Evolutionary conservation across 139 green algal species (phyloP).

Genomic region (Choricystis sp.): DNA sequence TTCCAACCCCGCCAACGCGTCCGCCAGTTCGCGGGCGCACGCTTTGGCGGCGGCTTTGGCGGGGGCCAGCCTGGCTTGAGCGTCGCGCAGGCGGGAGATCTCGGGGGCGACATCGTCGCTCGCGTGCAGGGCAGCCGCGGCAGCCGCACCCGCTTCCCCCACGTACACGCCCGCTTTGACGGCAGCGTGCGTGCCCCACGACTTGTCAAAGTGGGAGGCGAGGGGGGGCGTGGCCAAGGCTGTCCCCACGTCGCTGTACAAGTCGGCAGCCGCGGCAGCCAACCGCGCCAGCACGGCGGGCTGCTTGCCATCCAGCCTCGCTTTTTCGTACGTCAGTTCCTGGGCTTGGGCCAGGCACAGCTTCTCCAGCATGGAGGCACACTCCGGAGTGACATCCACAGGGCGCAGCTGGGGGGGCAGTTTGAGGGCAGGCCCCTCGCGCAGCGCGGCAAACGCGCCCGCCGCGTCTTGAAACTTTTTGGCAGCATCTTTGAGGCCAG

Average conservation of each 20-base stretch:
- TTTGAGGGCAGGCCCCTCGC: conserved; percentile 44
- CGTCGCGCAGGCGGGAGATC: conserved; percentile 25
- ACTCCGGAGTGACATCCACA: conserved; percentile 60
- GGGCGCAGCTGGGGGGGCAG: conserved; percentile 43
- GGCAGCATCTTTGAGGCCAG: conserved; percentile 55
- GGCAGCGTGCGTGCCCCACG: conserved; percentile 31
- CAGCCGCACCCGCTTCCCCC: conserved; percentile 40
- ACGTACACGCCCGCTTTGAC: conserved; percentile 44
- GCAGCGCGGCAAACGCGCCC: conserved; percentile 54
- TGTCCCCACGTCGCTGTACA: conserved; percentile 51
- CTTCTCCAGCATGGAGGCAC: conserved; percentile 66
- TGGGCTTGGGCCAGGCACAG: conserved; percentile 87
- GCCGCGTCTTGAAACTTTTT: conserved; percentile 62
- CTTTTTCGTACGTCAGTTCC: conserved; percentile 85
- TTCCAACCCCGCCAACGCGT: conserved; percentile 22
- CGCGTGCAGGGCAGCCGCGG: conserved; percentile 10
- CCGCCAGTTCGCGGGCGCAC: conserved; percentile 21
- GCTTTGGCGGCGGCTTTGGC: conserved; percentile 19
- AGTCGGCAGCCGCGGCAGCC: conserved; percentile 29
- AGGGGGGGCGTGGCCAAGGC: conserved; percentile 30
- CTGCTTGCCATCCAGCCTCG: conserved; percentile 53
- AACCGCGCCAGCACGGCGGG: conserved; percentile 45
- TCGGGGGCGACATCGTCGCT: conserved; percentile 22
- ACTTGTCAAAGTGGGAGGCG: conserved; percentile 61
- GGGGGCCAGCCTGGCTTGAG: conserved; percentile 10